phyloP scores from a whole-genome alignment of 108 stramenopile species.

The Cyclotella sp. region DNA sequence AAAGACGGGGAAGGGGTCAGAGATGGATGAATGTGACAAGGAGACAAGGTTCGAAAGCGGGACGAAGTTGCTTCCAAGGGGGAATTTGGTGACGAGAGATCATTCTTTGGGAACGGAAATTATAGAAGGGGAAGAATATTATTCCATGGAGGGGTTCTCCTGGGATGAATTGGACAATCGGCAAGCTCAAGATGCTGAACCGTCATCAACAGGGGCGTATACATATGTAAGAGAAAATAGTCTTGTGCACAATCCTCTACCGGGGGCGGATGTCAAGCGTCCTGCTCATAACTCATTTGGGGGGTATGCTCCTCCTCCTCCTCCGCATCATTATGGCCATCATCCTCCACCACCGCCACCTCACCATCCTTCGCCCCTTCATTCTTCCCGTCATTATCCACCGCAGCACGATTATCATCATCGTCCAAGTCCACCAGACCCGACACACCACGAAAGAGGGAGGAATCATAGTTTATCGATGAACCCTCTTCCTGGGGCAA shows the following conservation, averaged over 20 bases:
- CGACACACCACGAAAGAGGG: neutral
- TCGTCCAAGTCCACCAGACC: neutral
- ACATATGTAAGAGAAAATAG: conserved; percentile 54
- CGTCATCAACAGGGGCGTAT: conserved; percentile 1
- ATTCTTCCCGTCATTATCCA: conserved; percentile 7
- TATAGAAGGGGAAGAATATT: conserved; percentile 40
- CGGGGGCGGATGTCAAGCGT: neutral
- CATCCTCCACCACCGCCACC: conserved; percentile 15
- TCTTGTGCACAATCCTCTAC: conserved; percentile 23
- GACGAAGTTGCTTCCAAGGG: conserved; percentile 32
- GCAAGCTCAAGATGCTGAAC: conserved; percentile 26
- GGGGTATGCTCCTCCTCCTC: neutral
- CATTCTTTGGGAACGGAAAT: conserved; percentile 77
- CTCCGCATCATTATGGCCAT: neutral
- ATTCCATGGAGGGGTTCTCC: conserved; percentile 76
- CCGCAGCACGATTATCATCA: conserved; percentile 17
- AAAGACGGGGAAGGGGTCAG: conserved; percentile 71
- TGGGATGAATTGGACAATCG: conserved; percentile 60
- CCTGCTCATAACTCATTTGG: conserved; percentile 1
- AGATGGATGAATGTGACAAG: conserved; percentile 9
- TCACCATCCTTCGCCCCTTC: conserved; percentile 16
- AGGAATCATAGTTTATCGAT: conserved; percentile 21
- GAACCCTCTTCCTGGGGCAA: conserved; percentile 66
- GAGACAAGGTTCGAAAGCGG: conserved; percentile 56
- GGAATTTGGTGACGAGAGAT: conserved; percentile 67